Evolutionary conservation across 768 basidiomycete genomes (phyloP), one percentile per base, ranked within the genome.

Genomic region (Amanita polypyramis): DNA sequence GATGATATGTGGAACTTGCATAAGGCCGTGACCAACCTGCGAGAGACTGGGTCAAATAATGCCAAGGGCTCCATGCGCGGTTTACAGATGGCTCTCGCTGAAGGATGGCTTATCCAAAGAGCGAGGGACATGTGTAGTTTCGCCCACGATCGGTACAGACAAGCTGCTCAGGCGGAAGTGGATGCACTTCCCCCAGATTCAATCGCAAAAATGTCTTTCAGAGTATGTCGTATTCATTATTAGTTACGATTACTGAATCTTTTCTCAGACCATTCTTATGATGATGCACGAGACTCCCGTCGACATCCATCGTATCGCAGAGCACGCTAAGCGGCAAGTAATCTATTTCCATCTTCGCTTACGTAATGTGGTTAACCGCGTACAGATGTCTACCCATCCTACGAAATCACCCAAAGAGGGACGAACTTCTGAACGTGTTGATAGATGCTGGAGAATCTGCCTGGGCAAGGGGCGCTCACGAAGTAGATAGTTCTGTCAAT

Each of bases 91-190:
- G 83, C 82, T 1, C 72, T 85, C 15, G 63, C 75, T 1, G 83
- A 85, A 58, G 85, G 85, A 1, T 87, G 83, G 83, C 67, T 87
- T 8, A 75, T 82, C 5, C 80, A 82, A 49, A 67, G 80, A 42
- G 83, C 80, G 3, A 67, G 83, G 30, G 83, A 85, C 55, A 83
- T 85, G 82, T 84, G 81, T 61, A 80, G 75, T 55, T 84, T 85
- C 61, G 68, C 80, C 3, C 83, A 87, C 60, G 83, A 85, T 57
- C 69, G 82, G 38, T 87, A 84, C 62, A 73, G 82, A 7, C 82
- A 84, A 60, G 83, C 83, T 8, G 81, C 79, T 7, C 75, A 80
- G 54, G 73, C 72, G 3, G 80, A 83, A 59, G 76, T 71, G 0
- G 69, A 72, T 34, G 61, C 59, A 3, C 67, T 83, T 10, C 67